A percentile compares a stretch with the other conserved stretches of the same genome.
Evolutionary conservation across 441 rosid species (phyloP).

Genomic region (Iberis amara): DNA sequence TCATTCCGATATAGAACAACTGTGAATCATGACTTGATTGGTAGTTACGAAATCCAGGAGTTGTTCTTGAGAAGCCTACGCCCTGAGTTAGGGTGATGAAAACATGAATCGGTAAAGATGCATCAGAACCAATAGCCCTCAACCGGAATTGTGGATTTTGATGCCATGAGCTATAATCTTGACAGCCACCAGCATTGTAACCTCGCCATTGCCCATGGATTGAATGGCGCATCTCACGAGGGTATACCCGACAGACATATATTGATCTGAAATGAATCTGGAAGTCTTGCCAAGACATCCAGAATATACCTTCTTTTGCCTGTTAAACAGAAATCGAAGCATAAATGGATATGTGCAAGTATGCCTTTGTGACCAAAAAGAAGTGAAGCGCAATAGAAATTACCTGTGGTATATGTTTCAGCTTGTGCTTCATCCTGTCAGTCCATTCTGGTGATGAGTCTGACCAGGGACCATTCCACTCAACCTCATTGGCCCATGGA

Average conservation of each 20-base stretch:
- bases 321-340: slow-evolving; percentile 36
- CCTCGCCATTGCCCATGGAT: slow-evolving; percentile 98
- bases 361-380: neutral
- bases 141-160: slow-evolving; percentile 97
- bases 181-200: slow-evolving; percentile 99
- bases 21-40: slow-evolving; percentile 94
- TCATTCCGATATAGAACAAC: slow-evolving; percentile 98
- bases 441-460: slow-evolving; percentile 97
- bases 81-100: slow-evolving; percentile 99
- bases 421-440: slow-evolving; percentile 96
- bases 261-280: slow-evolving; percentile 98
- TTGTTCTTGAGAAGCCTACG: slow-evolving; percentile 94
- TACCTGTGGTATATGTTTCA: slow-evolving; percentile 93
- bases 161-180: slow-evolving; percentile 97
- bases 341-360: neutral
- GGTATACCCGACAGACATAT: slow-evolving; percentile 97
- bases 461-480: slow-evolving; percentile 99
- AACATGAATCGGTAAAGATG: slow-evolving; percentile 85
- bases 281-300: slow-evolving; percentile 99
- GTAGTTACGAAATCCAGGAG: slow-evolving; percentile 93
- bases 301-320: slow-evolving; percentile 98
- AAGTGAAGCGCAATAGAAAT: slow-evolving; percentile 12
- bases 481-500: slow-evolving; percentile 99
- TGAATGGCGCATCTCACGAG: slow-evolving; percentile 96
- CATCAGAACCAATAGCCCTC: slow-evolving; percentile 88